Percentiles rank a stretch among this genome's conserved stretches.
phyloP scores from a whole-genome alignment of 768 basidiomycete genomes.

The Termitomyces bulborhizus region DNA sequence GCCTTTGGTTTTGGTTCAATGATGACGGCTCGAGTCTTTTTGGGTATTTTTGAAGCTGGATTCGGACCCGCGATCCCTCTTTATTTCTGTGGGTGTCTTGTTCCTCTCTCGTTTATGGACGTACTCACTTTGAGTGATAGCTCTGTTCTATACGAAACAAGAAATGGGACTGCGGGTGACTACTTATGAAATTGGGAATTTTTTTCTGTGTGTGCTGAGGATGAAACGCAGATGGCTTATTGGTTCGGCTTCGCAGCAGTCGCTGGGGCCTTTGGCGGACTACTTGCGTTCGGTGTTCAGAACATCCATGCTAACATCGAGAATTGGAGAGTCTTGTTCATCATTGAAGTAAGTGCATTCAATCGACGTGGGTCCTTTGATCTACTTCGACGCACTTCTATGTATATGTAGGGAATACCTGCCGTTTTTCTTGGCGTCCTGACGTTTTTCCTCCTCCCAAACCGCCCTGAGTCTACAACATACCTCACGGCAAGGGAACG shows the following conservation, averaged over 20 bases:
- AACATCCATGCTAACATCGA: slow-evolving; percentile 42
- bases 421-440: slow-evolving; percentile 57
- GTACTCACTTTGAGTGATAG: slow-evolving; percentile 25
- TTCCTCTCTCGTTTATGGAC: not conserved
- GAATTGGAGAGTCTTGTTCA: slow-evolving; percentile 63
- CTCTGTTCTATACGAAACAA: slow-evolving; percentile 69
- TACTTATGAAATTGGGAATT: not conserved
- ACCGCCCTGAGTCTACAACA: slow-evolving; percentile 64
- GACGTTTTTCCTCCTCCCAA: slow-evolving; percentile 51
- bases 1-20: slow-evolving; percentile 56
- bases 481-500: slow-evolving; percentile 51
- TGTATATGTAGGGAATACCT: slow-evolving; percentile 53
- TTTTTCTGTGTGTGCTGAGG: not conserved
- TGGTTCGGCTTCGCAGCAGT: slow-evolving; percentile 85
- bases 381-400: not conserved
- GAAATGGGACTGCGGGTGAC: slow-evolving; percentile 67
- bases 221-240: slow-evolving; percentile 46
- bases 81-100: slow-evolving; percentile 56
- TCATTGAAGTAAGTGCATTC: slow-evolving; percentile 50
- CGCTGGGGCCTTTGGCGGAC: slow-evolving; percentile 81
- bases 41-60: slow-evolving; percentile 76
- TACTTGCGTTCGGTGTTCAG: slow-evolving; percentile 77
- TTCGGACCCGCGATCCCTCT: slow-evolving; percentile 75
- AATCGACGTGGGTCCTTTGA: not conserved
- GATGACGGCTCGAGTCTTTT: slow-evolving; percentile 48